Conservation (phyloP, 306 rosid genomes). For the Acacia confusa region DNA sequence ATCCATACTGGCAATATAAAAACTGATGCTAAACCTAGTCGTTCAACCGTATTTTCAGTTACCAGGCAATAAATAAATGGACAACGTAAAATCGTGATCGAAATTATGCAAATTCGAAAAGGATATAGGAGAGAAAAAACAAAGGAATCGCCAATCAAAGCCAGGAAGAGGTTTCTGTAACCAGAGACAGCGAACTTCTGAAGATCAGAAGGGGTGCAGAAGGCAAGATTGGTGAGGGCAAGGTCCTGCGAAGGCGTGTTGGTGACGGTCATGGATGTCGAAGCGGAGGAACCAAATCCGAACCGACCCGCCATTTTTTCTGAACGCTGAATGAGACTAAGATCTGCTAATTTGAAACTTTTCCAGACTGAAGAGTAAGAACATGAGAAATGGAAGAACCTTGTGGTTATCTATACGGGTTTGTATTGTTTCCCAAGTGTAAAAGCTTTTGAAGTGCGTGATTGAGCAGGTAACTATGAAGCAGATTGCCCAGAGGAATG, state of each 20-base stretch:
- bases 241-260: constrained; percentile 72
- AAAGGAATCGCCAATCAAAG: constrained; percentile 58
- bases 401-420: background rate
- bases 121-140: constrained; percentile 87
- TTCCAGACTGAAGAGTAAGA: background rate
- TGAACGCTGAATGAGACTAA: constrained; percentile 1
- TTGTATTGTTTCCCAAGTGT: too few relatives aligned
- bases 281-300: constrained; percentile 29
- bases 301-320: constrained; percentile 55
- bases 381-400: background rate
- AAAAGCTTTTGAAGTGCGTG: background rate
- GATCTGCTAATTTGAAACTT: background rate
- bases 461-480: background rate
- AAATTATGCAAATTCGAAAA: constrained; percentile 14
- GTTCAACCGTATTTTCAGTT: background rate
- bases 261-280: constrained; percentile 60
- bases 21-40: background rate
- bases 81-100: background rate
- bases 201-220: constrained; percentile 71
- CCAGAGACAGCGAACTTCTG: constrained; percentile 65
- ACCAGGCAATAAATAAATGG: background rate
- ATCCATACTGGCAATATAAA: background rate
- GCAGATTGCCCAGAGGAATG: background rate
- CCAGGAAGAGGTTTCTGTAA: constrained; percentile 49
- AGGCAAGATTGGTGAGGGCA: constrained; percentile 72